Percentiles rank a stretch among this genome's conserved stretches.
These are phyloP conservation scores for Geotrichum siamense DNA, from an alignment of 1,139 yeast species.

Conservation along the genomic window DNA sequence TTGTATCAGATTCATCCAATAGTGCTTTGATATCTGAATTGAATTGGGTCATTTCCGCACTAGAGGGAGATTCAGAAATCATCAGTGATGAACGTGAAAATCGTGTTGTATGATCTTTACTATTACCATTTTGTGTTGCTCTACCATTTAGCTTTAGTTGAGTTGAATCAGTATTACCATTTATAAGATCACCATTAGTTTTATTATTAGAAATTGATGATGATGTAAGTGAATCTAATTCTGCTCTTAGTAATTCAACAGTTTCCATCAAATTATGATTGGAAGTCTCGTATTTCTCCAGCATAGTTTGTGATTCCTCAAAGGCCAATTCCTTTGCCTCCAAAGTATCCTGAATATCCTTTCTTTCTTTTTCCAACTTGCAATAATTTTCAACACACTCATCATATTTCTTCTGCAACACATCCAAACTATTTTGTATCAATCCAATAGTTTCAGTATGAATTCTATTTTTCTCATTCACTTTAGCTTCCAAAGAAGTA, in stretches of 20 bases:
- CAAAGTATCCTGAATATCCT: conserved; percentile 52
- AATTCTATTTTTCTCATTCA: conserved; percentile 49
- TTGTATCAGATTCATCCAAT: conserved; percentile 68
- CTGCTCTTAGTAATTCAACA: conserved; percentile 61
- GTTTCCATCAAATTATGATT: conserved; percentile 47
- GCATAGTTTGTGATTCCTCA: conserved; percentile 27
- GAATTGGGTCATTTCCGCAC: conserved; percentile 26
- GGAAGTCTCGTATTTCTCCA: conserved; percentile 30
- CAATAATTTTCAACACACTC: conserved; percentile 58
- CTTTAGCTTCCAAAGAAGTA: conserved; percentile 40
- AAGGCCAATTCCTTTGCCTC: conserved; percentile 54
- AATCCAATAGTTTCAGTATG: conserved; percentile 49
- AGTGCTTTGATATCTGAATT: conserved; percentile 37
- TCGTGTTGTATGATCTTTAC: conserved; percentile 26
- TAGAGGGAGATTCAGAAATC: conserved; percentile 25
- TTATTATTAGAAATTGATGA: conserved; percentile 24
- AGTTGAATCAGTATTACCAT: conserved; percentile 5
- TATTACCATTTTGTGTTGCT: conserved; percentile 27
- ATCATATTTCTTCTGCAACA: conserved; percentile 48
- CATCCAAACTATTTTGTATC: conserved; percentile 42
- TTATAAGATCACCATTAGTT: neutral
- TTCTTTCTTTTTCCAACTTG: conserved; percentile 58
- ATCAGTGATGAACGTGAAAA: conserved; percentile 35
- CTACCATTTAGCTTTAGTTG: conserved; percentile 21
- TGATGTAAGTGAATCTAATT: conserved; percentile 41